A percentile compares a stretch with the other conserved stretches of the same genome.
These are phyloP conservation scores for Populus hybrid DNA, from an alignment of 441 rosid species.

Conservation along the genomic window DNA sequence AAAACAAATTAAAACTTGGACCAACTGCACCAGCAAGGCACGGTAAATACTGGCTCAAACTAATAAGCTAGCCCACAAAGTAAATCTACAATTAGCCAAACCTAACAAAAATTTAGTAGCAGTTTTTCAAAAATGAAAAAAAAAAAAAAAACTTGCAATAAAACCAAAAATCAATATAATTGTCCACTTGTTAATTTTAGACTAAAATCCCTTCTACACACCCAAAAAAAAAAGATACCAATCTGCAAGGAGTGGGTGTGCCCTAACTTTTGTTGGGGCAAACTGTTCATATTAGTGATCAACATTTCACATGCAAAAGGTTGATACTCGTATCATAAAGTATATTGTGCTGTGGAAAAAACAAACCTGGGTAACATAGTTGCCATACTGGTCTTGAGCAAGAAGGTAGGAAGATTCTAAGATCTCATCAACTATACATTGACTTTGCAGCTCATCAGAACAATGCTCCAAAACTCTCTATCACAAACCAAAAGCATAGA, in stretches of 20 bases:
- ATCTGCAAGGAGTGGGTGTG: not conserved
- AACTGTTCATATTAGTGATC: not conserved
- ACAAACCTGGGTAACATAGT: slow-evolving; percentile 94
- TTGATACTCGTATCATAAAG: not conserved
- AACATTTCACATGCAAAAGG: not conserved
- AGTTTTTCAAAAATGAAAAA: too few relatives aligned
- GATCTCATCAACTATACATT: slow-evolving; percentile 89
- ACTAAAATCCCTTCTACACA: not conserved
- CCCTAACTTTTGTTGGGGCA: not conserved
- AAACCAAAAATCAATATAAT: too few relatives aligned
- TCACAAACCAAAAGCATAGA: slow-evolving; percentile 22
- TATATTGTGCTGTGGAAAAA: not conserved
- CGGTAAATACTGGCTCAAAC: not conserved
- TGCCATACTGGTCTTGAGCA: slow-evolving; percentile 98
- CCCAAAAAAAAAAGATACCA: not conserved
- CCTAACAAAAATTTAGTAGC: not conserved
- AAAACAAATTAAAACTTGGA: not conserved
- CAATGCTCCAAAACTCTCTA: slow-evolving; percentile 98
- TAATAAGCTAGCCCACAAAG: not conserved
- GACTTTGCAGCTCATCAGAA: slow-evolving; percentile 70
- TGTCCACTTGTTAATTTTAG: not conserved
- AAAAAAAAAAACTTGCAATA: too few relatives aligned
- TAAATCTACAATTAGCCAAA: not conserved
- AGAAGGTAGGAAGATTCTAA: slow-evolving; percentile 76
- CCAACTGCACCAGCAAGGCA: not conserved